Percentiles rank a stretch among this genome's conserved stretches.
Conservation (phyloP, 2,329 filamentous ascomycete species). For the Xylariaceae sp. region DNA sequence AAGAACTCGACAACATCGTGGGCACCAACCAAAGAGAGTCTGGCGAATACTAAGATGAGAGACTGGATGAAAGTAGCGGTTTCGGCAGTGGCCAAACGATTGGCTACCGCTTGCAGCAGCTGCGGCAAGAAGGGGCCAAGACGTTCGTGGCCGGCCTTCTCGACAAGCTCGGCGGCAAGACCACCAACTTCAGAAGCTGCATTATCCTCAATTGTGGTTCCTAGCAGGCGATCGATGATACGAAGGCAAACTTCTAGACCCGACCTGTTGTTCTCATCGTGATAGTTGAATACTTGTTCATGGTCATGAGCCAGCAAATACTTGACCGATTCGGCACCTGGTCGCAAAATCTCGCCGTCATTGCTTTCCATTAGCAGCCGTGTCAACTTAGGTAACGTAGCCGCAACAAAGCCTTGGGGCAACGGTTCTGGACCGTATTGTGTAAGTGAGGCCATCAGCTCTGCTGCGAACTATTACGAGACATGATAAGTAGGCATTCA, state of each 20-base stretch:
- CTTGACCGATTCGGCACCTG: constrained; percentile 84
- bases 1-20: constrained; percentile 93
- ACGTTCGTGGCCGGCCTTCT: constrained; percentile 90
- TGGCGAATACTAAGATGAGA: constrained; percentile 91
- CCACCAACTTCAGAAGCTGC: constrained; percentile 96
- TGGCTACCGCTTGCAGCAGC: constrained; percentile 86
- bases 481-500: constrained; percentile 32
- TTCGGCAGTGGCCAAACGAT: constrained; percentile 80
- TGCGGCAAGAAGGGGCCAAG: constrained; percentile 90
- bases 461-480: constrained; percentile 71
- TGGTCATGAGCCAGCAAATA: constrained; percentile 90
- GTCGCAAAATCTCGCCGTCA: constrained; percentile 89
- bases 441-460: constrained; percentile 80
- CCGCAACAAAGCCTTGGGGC: constrained; percentile 83
- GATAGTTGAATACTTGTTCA: constrained; percentile 87
- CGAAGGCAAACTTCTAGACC: constrained; percentile 88
- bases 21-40: constrained; percentile 83
- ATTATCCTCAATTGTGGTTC: constrained; percentile 85
- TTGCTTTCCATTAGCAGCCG: constrained; percentile 79
- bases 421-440: constrained; percentile 86
- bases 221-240: constrained; percentile 90
- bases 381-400: constrained; percentile 86
- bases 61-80: constrained; percentile 94
- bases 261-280: constrained; percentile 78
- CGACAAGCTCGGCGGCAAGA: constrained; percentile 90